Evolutionary conservation across 2,329 filamentous ascomycete genomes (phyloP).

Genomic region (Pyricularia sp.): DNA sequence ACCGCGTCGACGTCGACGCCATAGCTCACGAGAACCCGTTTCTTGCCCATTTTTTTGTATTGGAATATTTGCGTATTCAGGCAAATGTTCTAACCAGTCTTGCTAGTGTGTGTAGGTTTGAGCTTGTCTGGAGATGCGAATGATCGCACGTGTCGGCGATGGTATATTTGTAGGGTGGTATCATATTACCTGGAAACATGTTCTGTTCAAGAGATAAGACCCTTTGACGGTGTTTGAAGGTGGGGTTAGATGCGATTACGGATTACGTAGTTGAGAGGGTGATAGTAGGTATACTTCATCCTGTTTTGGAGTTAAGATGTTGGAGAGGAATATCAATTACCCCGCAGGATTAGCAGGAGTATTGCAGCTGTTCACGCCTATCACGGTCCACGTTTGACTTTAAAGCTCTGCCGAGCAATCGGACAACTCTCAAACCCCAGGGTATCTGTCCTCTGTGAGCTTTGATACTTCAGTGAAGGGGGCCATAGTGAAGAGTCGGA

Average conservation of each 20-base stretch:
- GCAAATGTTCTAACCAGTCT: background rate
- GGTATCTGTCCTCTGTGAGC: background rate
- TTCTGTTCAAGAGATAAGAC: background rate
- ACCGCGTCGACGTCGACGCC: conserved; percentile 71
- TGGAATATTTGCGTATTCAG: background rate
- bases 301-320: background rate
- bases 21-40: conserved; percentile 43
- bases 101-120: background rate
- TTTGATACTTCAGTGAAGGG: background rate
- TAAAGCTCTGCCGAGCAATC: background rate
- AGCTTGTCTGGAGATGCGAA: background rate
- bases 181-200: background rate
- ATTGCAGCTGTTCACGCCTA: background rate
- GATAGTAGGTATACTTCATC: background rate
- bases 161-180: background rate
- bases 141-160: background rate
- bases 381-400: background rate
- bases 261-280: background rate
- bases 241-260: background rate
- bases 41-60: background rate
- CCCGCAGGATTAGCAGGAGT: background rate
- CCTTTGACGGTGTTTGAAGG: background rate
- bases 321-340: background rate
- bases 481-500: background rate
- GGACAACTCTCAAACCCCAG: background rate